Evolutionary conservation across 2,329 filamentous ascomycete genomes (phyloP).

Genomic region (Bipolaris zeicola): DNA sequence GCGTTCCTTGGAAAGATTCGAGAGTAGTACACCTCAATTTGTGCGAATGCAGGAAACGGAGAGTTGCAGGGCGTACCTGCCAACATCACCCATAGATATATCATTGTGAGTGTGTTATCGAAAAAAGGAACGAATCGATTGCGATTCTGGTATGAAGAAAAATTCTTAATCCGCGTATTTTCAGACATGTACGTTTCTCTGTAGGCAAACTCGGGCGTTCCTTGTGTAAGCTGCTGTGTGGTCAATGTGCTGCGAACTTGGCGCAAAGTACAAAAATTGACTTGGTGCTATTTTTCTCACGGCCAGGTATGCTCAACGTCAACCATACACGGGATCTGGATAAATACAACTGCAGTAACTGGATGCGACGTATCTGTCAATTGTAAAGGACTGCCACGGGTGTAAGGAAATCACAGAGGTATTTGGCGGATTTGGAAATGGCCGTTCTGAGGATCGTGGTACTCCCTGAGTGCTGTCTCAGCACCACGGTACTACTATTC

Average conservation of each 20-base stretch:
- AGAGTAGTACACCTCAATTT: neutral
- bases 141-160: neutral
- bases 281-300: neutral
- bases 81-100: neutral
- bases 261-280: neutral
- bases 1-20: neutral
- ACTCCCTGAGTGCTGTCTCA: neutral
- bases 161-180: too few species aligned
- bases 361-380: neutral
- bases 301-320: too few species aligned
- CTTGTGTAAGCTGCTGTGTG: neutral
- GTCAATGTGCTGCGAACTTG: neutral
- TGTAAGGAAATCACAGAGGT: neutral
- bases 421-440: neutral
- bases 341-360: neutral
- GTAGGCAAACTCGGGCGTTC: too few species aligned
- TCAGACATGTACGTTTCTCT: neutral
- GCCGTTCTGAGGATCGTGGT: neutral
- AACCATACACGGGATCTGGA: neutral
- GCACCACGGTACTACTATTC: neutral
- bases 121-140: neutral
- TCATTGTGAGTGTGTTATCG: neutral
- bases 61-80: neutral
- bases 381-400: neutral
- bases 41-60: neutral